Conservation (phyloP, 441 rosid species). For the Populus trichocarpa region DNA sequence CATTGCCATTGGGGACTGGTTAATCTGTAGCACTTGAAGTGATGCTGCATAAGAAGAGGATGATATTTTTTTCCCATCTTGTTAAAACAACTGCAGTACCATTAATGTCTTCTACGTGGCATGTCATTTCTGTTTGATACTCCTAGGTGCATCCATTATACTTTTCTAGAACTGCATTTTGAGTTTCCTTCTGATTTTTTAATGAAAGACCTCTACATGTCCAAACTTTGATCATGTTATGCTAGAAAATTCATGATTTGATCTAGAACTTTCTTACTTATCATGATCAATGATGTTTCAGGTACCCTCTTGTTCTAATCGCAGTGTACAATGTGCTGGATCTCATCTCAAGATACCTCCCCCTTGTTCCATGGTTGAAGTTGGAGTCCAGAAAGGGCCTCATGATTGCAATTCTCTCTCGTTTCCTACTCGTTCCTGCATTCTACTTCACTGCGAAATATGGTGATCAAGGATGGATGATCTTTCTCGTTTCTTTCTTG, state of each 20-base stretch:
- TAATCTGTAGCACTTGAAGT: not conserved
- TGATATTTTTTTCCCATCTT: too few species aligned
- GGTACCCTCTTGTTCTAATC: slow-evolving; percentile 68
- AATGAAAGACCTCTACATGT: too few species aligned
- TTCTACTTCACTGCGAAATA: slow-evolving; percentile 91
- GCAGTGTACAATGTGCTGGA: slow-evolving; percentile 70
- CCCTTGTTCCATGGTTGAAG: slow-evolving; percentile 49
- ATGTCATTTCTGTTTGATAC: too few species aligned
- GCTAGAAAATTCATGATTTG: not conserved
- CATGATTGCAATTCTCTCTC: slow-evolving; percentile 40
- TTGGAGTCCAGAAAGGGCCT: slow-evolving; percentile 65
- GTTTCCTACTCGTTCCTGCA: slow-evolving; percentile 60
- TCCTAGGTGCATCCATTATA: too few species aligned
- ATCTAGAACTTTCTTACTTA: not conserved
- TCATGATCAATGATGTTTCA: slow-evolving; percentile 9
- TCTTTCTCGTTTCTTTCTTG: slow-evolving; percentile 58
- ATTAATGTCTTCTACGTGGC: too few species aligned
- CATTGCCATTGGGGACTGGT: too few species aligned
- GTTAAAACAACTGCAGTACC: too few species aligned
- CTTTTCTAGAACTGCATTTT: too few species aligned
- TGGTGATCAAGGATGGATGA: slow-evolving; percentile 90
- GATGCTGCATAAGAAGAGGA: too few species aligned
- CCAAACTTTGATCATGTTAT: not conserved
- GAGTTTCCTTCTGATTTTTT: too few species aligned
- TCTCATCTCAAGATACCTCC: slow-evolving; percentile 60